A percentile compares a stretch with the other conserved stretches of the same genome.
These are phyloP conservation scores for Saxophila tyrrhenica DNA, from an alignment of 495 filamentous ascomycete species.

Conservation along the genomic window DNA sequence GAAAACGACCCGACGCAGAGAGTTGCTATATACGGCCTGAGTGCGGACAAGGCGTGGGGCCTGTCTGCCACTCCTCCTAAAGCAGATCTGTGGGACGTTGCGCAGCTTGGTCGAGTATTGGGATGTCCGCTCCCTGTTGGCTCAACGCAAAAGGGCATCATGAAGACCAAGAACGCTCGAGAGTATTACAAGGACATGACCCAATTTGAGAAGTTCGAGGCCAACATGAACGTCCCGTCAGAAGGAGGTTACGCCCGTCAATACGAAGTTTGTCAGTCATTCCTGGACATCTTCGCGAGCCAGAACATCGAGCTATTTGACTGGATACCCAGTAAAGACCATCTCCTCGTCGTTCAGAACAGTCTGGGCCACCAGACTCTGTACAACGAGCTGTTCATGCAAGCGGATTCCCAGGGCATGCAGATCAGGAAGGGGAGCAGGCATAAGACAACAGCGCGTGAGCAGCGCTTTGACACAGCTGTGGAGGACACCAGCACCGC, in stretches of 20 bases:
- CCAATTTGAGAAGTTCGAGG: constrained; percentile 24
- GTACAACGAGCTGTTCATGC: constrained; percentile 25
- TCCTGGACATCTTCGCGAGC: constrained; percentile 27
- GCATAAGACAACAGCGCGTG: constrained; percentile 11
- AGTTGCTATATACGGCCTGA: constrained; percentile 26
- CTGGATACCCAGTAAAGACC: constrained; percentile 15
- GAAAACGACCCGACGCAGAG: constrained; percentile 37
- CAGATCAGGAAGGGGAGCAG: constrained; percentile 18
- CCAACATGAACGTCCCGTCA: constrained; percentile 16
- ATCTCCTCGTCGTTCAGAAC: constrained; percentile 16
- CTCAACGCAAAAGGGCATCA: constrained; percentile 23
- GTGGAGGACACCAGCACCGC: constrained; percentile 12
- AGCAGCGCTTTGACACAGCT: constrained; percentile 7
- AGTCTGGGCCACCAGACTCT: constrained; percentile 17
- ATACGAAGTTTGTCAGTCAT: constrained; percentile 18
- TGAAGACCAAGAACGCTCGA: constrained; percentile 23
- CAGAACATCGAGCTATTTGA: constrained; percentile 20
- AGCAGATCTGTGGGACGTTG: constrained; percentile 46
- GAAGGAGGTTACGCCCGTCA: constrained; percentile 18
- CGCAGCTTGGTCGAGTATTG: constrained; percentile 44
- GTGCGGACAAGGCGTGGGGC: constrained; percentile 50
- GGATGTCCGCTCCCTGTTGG: constrained; percentile 36
- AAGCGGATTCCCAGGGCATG: constrained; percentile 24
- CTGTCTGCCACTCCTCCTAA: constrained; percentile 56
- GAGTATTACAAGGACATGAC: constrained; percentile 21